Conservation (phyloP, 2,329 filamentous ascomycete species). For the Erysiphe pulchra region DNA sequence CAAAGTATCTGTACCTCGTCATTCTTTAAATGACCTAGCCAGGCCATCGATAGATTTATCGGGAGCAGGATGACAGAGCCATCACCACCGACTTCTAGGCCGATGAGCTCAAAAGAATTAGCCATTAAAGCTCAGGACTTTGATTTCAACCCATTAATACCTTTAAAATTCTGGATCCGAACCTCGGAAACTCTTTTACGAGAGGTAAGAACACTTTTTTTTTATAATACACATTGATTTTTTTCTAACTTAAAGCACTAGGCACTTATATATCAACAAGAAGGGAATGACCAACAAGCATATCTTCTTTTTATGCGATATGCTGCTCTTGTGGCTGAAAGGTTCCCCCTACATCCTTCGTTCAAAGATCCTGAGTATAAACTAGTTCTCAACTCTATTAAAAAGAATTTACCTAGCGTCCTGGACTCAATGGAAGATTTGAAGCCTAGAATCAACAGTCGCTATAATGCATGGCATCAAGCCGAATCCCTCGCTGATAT, state of each 20-base stretch:
- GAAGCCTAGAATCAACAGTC: constrained; percentile 50
- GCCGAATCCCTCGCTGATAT: constrained; percentile 15
- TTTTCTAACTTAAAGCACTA: constrained; percentile 16
- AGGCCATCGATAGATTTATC: neutral
- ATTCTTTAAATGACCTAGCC: no score
- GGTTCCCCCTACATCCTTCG: constrained; percentile 53
- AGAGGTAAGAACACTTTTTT: constrained; percentile 33
- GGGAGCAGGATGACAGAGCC: constrained; percentile 10
- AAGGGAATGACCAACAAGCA: constrained; percentile 67
- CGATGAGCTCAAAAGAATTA: constrained; percentile 54
- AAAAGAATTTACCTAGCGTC: constrained; percentile 30
- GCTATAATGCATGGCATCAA: constrained; percentile 41
- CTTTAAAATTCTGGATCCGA: constrained; percentile 58
- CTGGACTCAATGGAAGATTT: constrained; percentile 41
- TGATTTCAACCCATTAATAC: constrained; percentile 52
- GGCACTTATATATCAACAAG: constrained; percentile 63
- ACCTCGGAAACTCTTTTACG: constrained; percentile 56
- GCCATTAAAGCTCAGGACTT: constrained; percentile 52
- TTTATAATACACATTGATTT: neutral
- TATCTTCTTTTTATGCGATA: constrained; percentile 84
- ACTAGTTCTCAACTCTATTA: constrained; percentile 25
- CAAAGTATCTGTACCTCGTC: no score
- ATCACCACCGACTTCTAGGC: constrained; percentile 15
- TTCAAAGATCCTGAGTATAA: constrained; percentile 35
- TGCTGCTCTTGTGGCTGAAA: constrained; percentile 56